Evolutionary conservation across 2,329 filamentous ascomycete species (phyloP), one percentile per base, ranked within the genome.

Genomic region (Arthrobotrys sphaeroides): DNA sequence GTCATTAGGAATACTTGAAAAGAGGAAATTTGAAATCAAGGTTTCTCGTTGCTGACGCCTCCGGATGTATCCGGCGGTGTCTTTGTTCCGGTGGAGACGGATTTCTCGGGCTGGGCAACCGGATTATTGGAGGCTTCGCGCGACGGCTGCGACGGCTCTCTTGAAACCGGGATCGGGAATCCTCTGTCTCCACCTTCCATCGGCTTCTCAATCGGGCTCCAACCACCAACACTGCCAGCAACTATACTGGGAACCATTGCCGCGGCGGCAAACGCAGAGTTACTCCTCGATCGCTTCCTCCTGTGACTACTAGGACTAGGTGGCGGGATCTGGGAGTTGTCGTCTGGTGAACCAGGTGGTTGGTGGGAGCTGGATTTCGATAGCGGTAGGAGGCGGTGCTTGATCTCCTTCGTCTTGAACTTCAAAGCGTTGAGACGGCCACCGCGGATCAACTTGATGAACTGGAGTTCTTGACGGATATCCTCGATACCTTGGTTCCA

Each of bases 341-440:
- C 28, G 85, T 82, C 61, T 89, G 90, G 61, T 88, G 90, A 76
- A 90, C 82, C 83, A 81, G 83, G 78, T 87, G 89, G 80, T 87
- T 85, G 68, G 89, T 88, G 85, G 53, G 87, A 88, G 79, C 86
- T 86, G 51, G 86, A 84, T 78, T 89, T 84, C 79, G 93, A 87
- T 1, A 87, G 88, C 81, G 93, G 90, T 80, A 88, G 89, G 73
- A 91, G 91, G 80, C 94, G 90, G 80, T 89, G 85, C 77, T 94
- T 88, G 72, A 90, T 89, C 81, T 78, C 67, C 26, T 77, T 74
- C 13, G 77, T 77, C 26, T 76, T 69, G 69, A 93, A 94, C 83
- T 90, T 92, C 78, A 96, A 85, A 80, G 91, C 90, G 84, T 93
- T 94, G 73, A 96, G 84, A 74, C 92, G 90, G 40, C 92, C 92